A percentile compares a stretch with the other conserved stretches of the same genome.
Evolutionary conservation across 495 filamentous ascomycete genomes (phyloP).

Genomic region (Penicillium silybi): DNA sequence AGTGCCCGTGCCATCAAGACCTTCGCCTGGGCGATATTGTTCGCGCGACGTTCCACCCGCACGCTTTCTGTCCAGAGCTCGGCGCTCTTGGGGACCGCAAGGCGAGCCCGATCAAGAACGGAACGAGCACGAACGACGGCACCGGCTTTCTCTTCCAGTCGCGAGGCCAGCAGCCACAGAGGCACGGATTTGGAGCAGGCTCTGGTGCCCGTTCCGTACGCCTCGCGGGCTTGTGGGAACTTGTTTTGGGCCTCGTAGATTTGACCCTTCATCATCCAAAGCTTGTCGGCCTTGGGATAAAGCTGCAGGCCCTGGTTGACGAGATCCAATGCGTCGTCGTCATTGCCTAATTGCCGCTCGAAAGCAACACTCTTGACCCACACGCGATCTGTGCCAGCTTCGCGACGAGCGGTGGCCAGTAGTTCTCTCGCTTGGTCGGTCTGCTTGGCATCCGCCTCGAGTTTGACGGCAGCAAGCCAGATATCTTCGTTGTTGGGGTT

Average conservation of each 20-base stretch:
- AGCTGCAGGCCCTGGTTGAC: constrained; percentile 81
- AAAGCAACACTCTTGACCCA: constrained; percentile 95
- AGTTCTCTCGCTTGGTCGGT: constrained; percentile 76
- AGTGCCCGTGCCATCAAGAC: constrained; percentile 87
- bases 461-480: constrained; percentile 90
- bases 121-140: constrained; percentile 86
- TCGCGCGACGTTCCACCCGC: constrained; percentile 84
- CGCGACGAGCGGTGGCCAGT: constrained; percentile 71
- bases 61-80: constrained; percentile 90
- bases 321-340: constrained; percentile 76
- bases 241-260: constrained; percentile 81
- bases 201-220: constrained; percentile 83
- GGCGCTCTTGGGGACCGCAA: constrained; percentile 77
- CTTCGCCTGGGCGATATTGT: constrained; percentile 79
- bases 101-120: constrained; percentile 83
- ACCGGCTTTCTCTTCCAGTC: constrained; percentile 82
- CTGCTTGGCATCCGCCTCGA: constrained; percentile 82
- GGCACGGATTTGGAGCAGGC: constrained; percentile 79
- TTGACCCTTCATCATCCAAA: constrained; percentile 99
- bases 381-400: constrained; percentile 90
- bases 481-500: constrained; percentile 96
- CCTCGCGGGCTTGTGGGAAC: constrained; percentile 81
- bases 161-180: constrained; percentile 82
- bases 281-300: constrained; percentile 83
- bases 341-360: constrained; percentile 77